Conservation (phyloP, 139 green algal species). For the Pleodorina starrii region DNA sequence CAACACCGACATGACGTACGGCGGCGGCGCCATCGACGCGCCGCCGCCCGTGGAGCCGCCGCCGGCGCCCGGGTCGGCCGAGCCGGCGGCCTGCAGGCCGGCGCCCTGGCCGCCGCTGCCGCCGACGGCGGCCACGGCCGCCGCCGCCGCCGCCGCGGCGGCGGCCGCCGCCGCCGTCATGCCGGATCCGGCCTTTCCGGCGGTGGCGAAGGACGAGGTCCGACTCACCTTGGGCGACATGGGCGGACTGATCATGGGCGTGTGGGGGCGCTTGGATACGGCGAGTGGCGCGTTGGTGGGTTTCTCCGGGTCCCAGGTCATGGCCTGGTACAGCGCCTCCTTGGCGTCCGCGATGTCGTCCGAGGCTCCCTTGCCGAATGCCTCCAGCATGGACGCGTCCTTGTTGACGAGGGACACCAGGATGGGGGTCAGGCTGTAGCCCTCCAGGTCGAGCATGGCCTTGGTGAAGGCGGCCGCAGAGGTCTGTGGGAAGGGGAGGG, state of each 20-base stretch:
- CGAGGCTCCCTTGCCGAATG: slow-evolving; percentile 89
- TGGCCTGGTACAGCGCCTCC: slow-evolving; percentile 80
- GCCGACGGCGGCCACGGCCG: background rate
- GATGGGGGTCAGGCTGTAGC: slow-evolving; percentile 90
- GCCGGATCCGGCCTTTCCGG: background rate
- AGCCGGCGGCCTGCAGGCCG: background rate
- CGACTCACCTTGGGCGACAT: slow-evolving; percentile 39
- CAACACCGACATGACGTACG: slow-evolving; percentile 36
- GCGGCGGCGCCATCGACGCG: background rate
- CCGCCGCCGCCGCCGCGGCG: background rate
- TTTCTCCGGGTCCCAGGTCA: slow-evolving; percentile 76
- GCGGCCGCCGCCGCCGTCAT: background rate
- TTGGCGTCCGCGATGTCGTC: slow-evolving; percentile 88
- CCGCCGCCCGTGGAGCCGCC: background rate
- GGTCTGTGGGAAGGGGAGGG: slow-evolving; percentile 56
- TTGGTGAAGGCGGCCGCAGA: slow-evolving; percentile 91
- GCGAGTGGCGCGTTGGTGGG: slow-evolving; percentile 6
- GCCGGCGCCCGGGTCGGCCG: background rate
- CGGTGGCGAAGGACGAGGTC: slow-evolving; percentile 32
- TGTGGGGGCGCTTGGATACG: slow-evolving; percentile 27
- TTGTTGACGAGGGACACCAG: slow-evolving; percentile 89
- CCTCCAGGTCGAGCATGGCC: slow-evolving; percentile 96
- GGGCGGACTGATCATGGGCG: slow-evolving; percentile 48
- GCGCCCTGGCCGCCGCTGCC: background rate
- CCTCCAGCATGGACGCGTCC: slow-evolving; percentile 95